Evolutionary conservation across 306 rosid species (phyloP), one percentile per base, ranked within the genome.

Genomic region (Quercus glauca): DNA sequence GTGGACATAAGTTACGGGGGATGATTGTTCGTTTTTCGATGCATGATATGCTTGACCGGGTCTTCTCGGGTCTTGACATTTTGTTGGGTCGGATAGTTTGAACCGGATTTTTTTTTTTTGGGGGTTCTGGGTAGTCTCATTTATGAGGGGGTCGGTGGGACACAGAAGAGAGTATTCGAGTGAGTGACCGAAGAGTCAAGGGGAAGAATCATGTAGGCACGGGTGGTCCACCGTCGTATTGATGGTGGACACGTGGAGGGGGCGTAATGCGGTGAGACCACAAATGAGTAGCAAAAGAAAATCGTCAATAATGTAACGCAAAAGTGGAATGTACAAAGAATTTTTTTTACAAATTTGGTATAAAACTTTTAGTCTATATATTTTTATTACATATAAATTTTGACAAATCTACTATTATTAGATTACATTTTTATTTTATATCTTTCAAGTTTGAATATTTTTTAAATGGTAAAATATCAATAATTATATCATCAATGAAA

Each of bases 41-140:
- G 93, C 87, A 64, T 74, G 52, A 18, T n/a, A 61, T 78, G 83
- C 56, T 86, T 86, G 93, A 88, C 91, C 64, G 84, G 80, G 75
- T 79, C n/a, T 1, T 69, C 65, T 19, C 64, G 84, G 87, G 74
- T 51, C 20, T 68, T 82, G 87, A 85, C 91, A 61, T 35, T 33
- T 9, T 33, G 5, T 53, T 83, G 84, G 85, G 79, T 77, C 81
- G 83, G 82, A 78, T 19, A 0, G 26, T 5, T 3, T 28, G 14
- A 59, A 14, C 23, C 19, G n/a, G 81, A 41, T 43, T 49, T 13
- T 49, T 10, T 3, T 45, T 10, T 45, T 49, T 12, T 43, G 0
- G 0, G 1, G 15, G 17, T 12, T 49, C 17, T 49, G 45, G 11
- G 2, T 41, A 8, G 45, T 41, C 12, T 41, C 45, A 41, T 41